These are phyloP conservation scores for Nymphaea colorata DNA, from an alignment of 164 flowering plant genomes.

Conservation along the genomic window DNA sequence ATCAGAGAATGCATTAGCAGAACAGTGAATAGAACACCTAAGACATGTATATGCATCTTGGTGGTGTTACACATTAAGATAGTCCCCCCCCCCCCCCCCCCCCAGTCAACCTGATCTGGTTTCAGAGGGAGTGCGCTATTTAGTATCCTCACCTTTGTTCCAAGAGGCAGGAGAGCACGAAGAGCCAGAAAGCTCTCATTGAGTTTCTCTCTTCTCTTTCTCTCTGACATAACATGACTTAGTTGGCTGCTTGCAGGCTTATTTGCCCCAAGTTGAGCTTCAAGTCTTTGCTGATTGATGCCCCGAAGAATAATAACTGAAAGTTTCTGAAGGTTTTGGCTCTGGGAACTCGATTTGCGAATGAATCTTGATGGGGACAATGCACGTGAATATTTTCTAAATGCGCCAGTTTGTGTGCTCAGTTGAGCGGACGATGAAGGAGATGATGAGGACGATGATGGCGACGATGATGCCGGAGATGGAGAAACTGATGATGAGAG, in stretches of 20 bases:
- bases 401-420: constrained; percentile 26
- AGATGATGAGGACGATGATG: neutral
- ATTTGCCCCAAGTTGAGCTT: constrained; percentile 17
- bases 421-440: constrained; percentile 2
- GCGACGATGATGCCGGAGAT: constrained; percentile 8
- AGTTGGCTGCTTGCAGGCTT: constrained; percentile 39
- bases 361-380: constrained; percentile 4
- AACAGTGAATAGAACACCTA: too few species aligned
- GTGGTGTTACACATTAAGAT: too few species aligned
- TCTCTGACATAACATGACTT: constrained; percentile 79
- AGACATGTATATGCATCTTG: too few species aligned
- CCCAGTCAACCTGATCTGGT: neutral
- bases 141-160: constrained; percentile 50
- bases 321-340: constrained; percentile 32
- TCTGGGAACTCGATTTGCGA: constrained; percentile 2
- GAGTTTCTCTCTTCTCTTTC: constrained; percentile 69
- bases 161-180: constrained; percentile 69
- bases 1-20: neutral
- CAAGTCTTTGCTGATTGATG: constrained; percentile 16
- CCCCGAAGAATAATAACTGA: constrained; percentile 28
- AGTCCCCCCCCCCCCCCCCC: too few species aligned
- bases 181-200: constrained; percentile 67
- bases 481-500: constrained; percentile 41
- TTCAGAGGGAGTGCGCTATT: neutral
- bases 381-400: constrained; percentile 22